Evolutionary conservation across 148 eudicot genomes (phyloP), one percentile per base, ranked within the genome.

Genomic region (Spergularia bocconei): DNA sequence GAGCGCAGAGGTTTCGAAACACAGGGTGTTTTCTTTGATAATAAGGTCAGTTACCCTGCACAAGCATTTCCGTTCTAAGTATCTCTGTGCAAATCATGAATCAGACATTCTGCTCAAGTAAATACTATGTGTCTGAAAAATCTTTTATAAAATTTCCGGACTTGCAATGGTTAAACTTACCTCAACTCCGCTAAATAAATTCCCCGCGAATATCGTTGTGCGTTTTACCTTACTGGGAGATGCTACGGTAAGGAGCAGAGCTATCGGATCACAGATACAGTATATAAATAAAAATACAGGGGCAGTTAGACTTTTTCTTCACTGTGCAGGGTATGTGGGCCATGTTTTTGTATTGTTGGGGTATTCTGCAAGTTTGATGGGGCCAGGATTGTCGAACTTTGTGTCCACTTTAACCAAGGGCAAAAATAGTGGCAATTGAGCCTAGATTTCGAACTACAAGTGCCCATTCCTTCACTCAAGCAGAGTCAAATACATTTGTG

Each of bases 1-100:
- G 97, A 90, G 84, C 93, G 79, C 65, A 83, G 75, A 70, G 96
- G 80, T 78, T 90, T 68, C 65, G 85, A 85, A 81, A 81, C 81
- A 80, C 89, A 89, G 79, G 97, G 89, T 72, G 77, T 87, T 59
- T 84, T 89, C 83, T 86, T 89, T 59, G 98, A 95, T 74, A 86
- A 88, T 84, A 95, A 95, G 97, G 98, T 95, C 57, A 82, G 90
- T 11, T 71, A 61, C 54, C 11, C 44, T 70, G 68, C 61, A 63
- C 73, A 63, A 68, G 64, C 63, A 6, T 58, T 36, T 47, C 0
- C 44, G 68, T 5, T 47, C 38, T 29, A 62, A 7, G 25, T 71
- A 5, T 21, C 33, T 36, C 8, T 38, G 25, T 51, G 25, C 55
- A 6, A 56, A 67, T 12, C 29, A 19, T 66, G 8, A 38, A 50